A percentile compares a stretch with the other conserved stretches of the same genome.
These are phyloP conservation scores for Pouteria glomerata DNA, from an alignment of 148 eudicot species.

Conservation along the genomic window DNA sequence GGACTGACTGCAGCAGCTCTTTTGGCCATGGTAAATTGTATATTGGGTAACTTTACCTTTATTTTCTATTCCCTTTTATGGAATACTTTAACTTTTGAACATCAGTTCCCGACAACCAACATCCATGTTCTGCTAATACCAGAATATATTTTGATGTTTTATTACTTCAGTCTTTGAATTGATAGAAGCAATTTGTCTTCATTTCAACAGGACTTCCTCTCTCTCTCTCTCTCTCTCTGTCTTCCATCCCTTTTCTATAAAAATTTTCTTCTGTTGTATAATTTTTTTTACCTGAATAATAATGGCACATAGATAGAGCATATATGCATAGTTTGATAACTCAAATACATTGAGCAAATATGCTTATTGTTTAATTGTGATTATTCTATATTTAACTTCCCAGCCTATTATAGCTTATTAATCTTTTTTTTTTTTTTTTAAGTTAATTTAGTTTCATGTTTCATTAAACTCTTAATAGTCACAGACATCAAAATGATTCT, in stretches of 20 bases:
- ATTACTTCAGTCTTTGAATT: too few species aligned
- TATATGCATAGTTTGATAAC: too few species aligned
- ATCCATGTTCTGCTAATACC: background rate
- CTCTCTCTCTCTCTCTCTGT: background rate
- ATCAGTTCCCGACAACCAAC: background rate
- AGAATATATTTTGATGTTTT: background rate
- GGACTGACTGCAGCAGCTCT: slow-evolving; percentile 95
- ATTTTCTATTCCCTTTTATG: background rate
- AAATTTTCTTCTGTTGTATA: background rate
- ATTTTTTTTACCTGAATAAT: background rate
- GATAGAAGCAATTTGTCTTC: background rate
- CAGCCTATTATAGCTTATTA: background rate
- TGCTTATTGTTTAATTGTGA: background rate
- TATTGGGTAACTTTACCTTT: background rate
- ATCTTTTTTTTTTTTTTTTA: background rate
- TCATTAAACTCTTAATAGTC: background rate
- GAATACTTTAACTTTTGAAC: background rate
- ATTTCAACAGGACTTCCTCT: background rate
- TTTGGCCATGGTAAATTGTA: slow-evolving; percentile 71
- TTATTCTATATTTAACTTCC: background rate
- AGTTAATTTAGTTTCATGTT: background rate
- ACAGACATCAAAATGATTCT: background rate
- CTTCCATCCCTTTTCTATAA: background rate
- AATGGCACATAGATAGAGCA: background rate
- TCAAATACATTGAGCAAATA: too few species aligned